Evolutionary conservation across 345 rosid species (phyloP).

Genomic region (Sisymbrium altissimum): DNA sequence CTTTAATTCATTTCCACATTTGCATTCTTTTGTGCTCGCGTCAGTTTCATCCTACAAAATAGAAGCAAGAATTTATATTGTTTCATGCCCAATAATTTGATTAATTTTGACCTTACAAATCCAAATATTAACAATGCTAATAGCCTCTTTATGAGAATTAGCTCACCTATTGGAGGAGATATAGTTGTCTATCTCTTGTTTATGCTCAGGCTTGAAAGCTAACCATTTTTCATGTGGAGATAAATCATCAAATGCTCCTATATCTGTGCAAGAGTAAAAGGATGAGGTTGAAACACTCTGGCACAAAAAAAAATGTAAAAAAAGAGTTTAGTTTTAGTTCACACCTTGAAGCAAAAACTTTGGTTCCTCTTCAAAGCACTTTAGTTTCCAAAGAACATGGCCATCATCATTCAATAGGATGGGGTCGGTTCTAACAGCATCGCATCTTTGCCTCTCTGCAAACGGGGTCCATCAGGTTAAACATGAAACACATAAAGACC

Average conservation of each 20-base stretch:
- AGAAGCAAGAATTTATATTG: not conserved
- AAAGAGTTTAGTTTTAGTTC: not conserved
- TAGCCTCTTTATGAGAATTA: not conserved
- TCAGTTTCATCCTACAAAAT: conserved; percentile 14
- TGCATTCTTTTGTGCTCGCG: not conserved
- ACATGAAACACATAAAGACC: not conserved
- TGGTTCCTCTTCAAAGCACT: conserved; percentile 36
- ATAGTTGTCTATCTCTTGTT: conserved; percentile 52
- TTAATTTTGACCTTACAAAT: not conserved
- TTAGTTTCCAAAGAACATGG: conserved; percentile 59
- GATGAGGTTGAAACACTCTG: not conserved
- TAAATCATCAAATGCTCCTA: conserved; percentile 34
- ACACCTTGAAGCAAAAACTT: conserved; percentile 72
- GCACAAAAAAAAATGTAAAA: not conserved
- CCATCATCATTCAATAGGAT: conserved; percentile 45
- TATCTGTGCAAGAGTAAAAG: conserved; percentile 35
- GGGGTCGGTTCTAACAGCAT: conserved; percentile 71
- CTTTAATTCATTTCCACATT: not conserved
- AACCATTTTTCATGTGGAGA: conserved; percentile 58
- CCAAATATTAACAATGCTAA: not conserved
- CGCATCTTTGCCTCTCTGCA: conserved; percentile 48
- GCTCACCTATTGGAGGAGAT: conserved; percentile 50
- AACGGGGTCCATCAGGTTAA: not conserved
- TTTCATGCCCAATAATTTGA: not conserved
- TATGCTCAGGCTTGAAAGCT: conserved; percentile 49